These are phyloP conservation scores for Rhodomyrtus tomentosa DNA, from an alignment of 345 rosid species.

Conservation along the genomic window DNA sequence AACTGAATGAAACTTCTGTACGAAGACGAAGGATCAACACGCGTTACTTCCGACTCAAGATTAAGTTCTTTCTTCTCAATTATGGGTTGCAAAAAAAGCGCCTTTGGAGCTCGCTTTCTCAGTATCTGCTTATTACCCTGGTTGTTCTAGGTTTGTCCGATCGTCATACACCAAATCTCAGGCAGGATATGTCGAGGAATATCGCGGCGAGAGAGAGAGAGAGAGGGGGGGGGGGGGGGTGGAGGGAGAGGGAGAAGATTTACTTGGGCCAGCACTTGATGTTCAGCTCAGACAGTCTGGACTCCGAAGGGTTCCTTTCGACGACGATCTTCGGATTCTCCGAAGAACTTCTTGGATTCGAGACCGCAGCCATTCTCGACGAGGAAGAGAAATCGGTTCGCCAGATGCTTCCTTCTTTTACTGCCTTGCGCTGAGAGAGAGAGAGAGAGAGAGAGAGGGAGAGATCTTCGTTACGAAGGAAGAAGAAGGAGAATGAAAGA, in stretches of 20 bases:
- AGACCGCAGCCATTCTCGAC: not conserved
- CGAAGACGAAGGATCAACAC: not conserved
- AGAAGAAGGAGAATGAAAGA: not conserved
- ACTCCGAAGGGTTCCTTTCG: constrained; percentile 61
- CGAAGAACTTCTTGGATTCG: constrained; percentile 16
- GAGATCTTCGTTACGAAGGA: not conserved
- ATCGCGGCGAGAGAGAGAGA: not conserved
- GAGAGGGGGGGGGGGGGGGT: too few species aligned
- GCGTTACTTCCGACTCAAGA: not conserved
- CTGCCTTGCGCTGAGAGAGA: not conserved
- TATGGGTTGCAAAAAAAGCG: not conserved
- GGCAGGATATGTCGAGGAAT: not conserved
- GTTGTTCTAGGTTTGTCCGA: not conserved
- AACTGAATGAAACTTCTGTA: not conserved
- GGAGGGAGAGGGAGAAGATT: not conserved
- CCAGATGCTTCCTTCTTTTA: not conserved
- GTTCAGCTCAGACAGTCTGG: constrained; percentile 57
- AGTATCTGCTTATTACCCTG: not conserved
- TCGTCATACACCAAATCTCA: not conserved
- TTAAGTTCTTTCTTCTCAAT: not conserved
- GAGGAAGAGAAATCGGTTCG: not conserved
- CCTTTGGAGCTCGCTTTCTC: not conserved
- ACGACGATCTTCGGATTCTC: constrained; percentile 38
- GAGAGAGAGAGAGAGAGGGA: not conserved
- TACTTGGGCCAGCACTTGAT: constrained; percentile 97